Evolutionary conservation across 305 asterid species (phyloP).

Genomic region (Solanum hybrid): DNA sequence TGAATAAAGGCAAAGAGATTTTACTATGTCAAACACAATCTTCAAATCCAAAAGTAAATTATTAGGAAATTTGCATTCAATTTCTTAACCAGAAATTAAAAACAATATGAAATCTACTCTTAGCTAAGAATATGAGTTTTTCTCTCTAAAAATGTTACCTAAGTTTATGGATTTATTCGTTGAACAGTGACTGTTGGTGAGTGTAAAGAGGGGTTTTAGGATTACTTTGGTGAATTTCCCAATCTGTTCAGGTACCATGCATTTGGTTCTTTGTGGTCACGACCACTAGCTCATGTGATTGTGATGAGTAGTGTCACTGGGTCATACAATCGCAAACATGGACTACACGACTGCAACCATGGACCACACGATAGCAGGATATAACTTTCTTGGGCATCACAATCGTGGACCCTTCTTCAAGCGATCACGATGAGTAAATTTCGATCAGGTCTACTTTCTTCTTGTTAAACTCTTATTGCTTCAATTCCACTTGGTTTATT

Average conservation of each 20-base stretch:
- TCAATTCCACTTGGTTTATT: background rate
- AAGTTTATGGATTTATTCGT: background rate
- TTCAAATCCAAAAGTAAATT: background rate
- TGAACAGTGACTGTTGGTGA: background rate
- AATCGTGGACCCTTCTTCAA: background rate
- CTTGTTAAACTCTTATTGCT: background rate
- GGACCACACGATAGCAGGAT: background rate
- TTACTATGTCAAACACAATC: background rate
- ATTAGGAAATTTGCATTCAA: background rate
- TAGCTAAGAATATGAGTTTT: background rate
- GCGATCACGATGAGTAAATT: background rate
- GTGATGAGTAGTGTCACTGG: background rate
- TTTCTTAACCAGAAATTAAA: background rate
- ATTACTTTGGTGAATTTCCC: background rate
- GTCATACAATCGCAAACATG: background rate
- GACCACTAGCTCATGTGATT: background rate
- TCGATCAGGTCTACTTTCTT: background rate
- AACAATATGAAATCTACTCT: background rate
- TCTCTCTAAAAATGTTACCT: background rate
- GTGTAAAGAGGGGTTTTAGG: background rate
- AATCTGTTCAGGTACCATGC: background rate
- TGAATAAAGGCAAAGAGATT: background rate
- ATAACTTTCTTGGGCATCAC: background rate
- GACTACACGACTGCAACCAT: background rate
- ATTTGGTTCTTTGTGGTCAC: background rate